phyloP scores from a whole-genome alignment of 148 eudicot species.

The Chenopodium berlandieri region DNA sequence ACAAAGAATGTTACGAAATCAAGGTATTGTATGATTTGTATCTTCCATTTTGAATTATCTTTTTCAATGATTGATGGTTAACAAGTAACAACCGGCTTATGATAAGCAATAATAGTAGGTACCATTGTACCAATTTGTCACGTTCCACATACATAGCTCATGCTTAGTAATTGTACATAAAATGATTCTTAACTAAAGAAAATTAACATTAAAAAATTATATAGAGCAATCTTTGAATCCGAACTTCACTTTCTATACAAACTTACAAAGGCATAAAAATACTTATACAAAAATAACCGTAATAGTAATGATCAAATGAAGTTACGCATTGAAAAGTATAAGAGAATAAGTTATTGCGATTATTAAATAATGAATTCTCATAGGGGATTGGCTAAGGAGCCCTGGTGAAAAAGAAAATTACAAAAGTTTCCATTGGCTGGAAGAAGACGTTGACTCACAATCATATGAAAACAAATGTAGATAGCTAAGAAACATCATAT shows the following conservation, averaged over 20 bases:
- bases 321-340: too few species aligned
- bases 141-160: neutral
- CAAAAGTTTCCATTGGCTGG: neutral
- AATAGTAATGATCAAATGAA: too few species aligned
- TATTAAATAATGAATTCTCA: neutral
- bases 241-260: neutral
- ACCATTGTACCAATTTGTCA: neutral
- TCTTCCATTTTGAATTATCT: neutral
- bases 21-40: neutral
- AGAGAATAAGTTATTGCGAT: too few species aligned
- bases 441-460: neutral
- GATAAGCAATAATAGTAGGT: constrained; percentile 3
- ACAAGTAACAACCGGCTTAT: constrained; percentile 10
- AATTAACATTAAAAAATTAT: neutral
- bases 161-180: neutral
- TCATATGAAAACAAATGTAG: neutral
- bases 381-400: neutral
- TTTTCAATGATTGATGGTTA: neutral
- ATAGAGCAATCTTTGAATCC: neutral
- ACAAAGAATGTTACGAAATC: constrained; percentile 8
- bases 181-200: neutral
- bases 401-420: neutral
- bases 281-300: neutral
- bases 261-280: neutral
- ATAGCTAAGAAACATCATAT: neutral